Evolutionary conservation across 352 stramenopile species (phyloP), one percentile per base, ranked within the genome.

Genomic region (Phytophthora pistaciae): DNA sequence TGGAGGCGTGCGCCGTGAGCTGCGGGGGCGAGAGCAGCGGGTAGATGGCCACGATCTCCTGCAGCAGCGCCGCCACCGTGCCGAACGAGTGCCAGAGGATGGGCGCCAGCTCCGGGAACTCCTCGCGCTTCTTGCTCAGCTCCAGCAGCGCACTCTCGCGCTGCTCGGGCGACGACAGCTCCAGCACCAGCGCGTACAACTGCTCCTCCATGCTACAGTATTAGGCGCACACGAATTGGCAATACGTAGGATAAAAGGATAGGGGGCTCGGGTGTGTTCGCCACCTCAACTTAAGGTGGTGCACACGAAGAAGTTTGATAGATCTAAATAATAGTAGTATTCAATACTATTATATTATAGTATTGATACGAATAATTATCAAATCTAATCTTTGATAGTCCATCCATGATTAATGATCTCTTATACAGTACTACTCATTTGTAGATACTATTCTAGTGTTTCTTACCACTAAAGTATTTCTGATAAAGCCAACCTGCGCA

Each of bases 21-120:
- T 98, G 98, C 16, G 98, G 97, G 13, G 98, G 98, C 20, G 93
- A 98, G 31, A 99, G 85, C 36, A 99, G 86, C 29, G 97, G 97
- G 82, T 99, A 99, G 72, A 99, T 99, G 33, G 93, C 96, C 53
- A 99, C 95, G 74, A 99, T 99, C 84, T 99, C 98, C 84, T 99
- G 97, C 29, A 99, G 82, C 14, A 99, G 82, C 11, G 97, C 97
- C 1, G 97, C 91, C 16, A 99, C 97, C 1, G 97, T 99, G 44
- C 97, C 98, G 53, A 98, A 98, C 29, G 95, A 99, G 78, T 99
- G 96, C 98, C 98, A 99, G 7, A 99, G 85, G 64, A 99, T 98
- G 36, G 97, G 98, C 53, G 98, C 98, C 38, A 99, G 84, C 77
- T 99, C 98, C 6, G 94, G 85, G 71, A 99, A 99, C 65, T 94